A percentile compares a stretch with the other conserved stretches of the same genome.
These are phyloP conservation scores for Botrytis galanthina DNA, from an alignment of 2,329 filamentous ascomycete genomes.

Conservation along the genomic window DNA sequence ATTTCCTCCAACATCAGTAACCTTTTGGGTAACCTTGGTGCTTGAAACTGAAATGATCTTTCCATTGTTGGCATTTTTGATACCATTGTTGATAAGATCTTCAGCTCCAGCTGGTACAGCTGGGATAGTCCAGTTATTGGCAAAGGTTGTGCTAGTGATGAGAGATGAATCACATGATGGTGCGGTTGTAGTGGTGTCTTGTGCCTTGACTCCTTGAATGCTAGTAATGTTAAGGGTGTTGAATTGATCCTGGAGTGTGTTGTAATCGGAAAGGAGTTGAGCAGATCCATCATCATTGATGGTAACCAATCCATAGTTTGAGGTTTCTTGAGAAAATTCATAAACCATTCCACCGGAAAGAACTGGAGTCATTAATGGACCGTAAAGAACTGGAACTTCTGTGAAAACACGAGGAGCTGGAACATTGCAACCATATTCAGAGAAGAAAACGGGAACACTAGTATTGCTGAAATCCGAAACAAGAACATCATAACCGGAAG, in stretches of 20 bases:
- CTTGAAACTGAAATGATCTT: constrained; percentile 59
- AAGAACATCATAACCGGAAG: constrained; percentile 61
- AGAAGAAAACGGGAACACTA: constrained; percentile 76
- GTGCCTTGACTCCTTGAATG: constrained; percentile 62
- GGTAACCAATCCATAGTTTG: constrained; percentile 63
- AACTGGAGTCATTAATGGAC: constrained; percentile 62
- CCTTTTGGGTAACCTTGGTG: constrained; percentile 53
- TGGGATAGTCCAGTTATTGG: constrained; percentile 76
- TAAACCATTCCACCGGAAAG: constrained; percentile 79
- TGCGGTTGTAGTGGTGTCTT: constrained; percentile 52
- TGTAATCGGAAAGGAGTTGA: constrained; percentile 62
- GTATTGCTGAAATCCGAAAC: constrained; percentile 63
- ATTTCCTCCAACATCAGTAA: constrained; percentile 55
- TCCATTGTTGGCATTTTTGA: constrained; percentile 61
- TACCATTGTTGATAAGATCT: constrained; percentile 73
- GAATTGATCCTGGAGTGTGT: constrained; percentile 74
- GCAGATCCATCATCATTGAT: constrained; percentile 57
- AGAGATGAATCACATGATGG: constrained; percentile 65
- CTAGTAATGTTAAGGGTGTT: constrained; percentile 68
- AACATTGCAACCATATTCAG: constrained; percentile 76
- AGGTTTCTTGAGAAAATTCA: constrained; percentile 72
- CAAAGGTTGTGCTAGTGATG: constrained; percentile 68
- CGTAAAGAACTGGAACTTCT: constrained; percentile 72
- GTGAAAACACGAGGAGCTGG: constrained; percentile 70
- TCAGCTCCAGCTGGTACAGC: constrained; percentile 63